A percentile compares a stretch with the other conserved stretches of the same genome.
These are phyloP conservation scores for Aspergillus novoparasiticus DNA, from an alignment of 2,329 filamentous ascomycete species.

Conservation along the genomic window DNA sequence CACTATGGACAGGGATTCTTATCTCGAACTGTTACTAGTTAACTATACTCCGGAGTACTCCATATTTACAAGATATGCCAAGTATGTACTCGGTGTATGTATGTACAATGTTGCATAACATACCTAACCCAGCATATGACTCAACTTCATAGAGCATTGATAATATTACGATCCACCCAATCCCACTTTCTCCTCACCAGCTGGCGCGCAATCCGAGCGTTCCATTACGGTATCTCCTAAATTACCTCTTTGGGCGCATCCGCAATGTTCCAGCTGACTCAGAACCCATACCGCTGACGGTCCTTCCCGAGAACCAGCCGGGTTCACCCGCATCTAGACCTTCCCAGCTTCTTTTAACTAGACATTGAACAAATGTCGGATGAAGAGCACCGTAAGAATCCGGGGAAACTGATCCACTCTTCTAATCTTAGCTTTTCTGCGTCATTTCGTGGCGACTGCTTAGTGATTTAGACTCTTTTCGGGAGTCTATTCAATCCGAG, in stretches of 20 bases:
- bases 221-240: background rate
- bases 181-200: too few species aligned
- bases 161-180: too few species aligned
- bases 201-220: background rate
- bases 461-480: background rate
- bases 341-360: background rate
- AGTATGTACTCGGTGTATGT: background rate
- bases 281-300: constrained; percentile 3
- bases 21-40: background rate
- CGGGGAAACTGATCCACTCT: constrained; percentile 15
- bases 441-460: background rate
- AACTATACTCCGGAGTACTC: background rate
- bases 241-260: background rate
- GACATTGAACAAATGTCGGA: background rate
- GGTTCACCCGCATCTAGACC: constrained; percentile 14
- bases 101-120: background rate
- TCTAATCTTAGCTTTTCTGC: background rate
- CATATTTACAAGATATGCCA: background rate
- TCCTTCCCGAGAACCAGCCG: constrained; percentile 12
- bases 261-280: constrained; percentile 8
- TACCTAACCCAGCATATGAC: background rate
- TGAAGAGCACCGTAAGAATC: constrained; percentile 10
- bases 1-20: background rate
- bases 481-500: background rate
- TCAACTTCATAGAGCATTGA: background rate